Evolutionary conservation across 2,329 filamentous ascomycete genomes (phyloP).

Genomic region (Aspergillus cejpii): DNA sequence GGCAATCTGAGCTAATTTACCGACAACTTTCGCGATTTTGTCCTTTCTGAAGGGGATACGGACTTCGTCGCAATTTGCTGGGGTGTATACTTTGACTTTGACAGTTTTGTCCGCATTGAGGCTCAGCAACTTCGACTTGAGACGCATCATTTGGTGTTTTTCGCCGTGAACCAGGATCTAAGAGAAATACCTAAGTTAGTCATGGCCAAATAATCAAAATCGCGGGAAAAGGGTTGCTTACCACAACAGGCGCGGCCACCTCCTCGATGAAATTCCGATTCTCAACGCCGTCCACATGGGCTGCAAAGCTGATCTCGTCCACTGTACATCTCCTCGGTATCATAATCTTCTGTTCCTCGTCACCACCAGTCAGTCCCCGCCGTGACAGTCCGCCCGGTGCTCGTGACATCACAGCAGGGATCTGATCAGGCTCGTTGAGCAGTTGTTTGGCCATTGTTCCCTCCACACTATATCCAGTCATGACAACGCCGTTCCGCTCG

Average conservation of each 20-base stretch:
- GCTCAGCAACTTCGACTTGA: slow-evolving; percentile 92
- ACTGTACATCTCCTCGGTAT: slow-evolving; percentile 89
- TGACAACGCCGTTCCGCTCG: slow-evolving; percentile 95
- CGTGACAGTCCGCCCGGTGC: slow-evolving; percentile 48
- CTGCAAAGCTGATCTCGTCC: slow-evolving; percentile 90
- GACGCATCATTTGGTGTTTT: slow-evolving; percentile 94
- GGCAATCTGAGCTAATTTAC: slow-evolving; percentile 75
- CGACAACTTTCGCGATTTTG: slow-evolving; percentile 93
- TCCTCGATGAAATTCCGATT: slow-evolving; percentile 97
- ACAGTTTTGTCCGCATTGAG: slow-evolving; percentile 73
- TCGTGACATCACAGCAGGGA: slow-evolving; percentile 85
- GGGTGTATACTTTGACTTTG: slow-evolving; percentile 88
- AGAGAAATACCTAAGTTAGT: not conserved
- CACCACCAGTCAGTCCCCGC: slow-evolving; percentile 54
- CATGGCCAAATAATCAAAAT: not conserved
- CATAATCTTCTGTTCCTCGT: slow-evolving; percentile 78
- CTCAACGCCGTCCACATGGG: slow-evolving; percentile 91
- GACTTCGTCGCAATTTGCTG: slow-evolving; percentile 89
- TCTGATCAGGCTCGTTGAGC: slow-evolving; percentile 88
- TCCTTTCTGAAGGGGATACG: slow-evolving; percentile 92
- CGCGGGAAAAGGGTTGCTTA: slow-evolving; percentile 46
- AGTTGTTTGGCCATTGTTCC: slow-evolving; percentile 97
- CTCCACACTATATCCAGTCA: slow-evolving; percentile 97
- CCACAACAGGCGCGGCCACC: slow-evolving; percentile 82
- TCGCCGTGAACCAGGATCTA: slow-evolving; percentile 95